Percentiles rank a stretch among this genome's conserved stretches.
Conservation (phyloP, 106 monocot species). For the Allium fistulosum region DNA sequence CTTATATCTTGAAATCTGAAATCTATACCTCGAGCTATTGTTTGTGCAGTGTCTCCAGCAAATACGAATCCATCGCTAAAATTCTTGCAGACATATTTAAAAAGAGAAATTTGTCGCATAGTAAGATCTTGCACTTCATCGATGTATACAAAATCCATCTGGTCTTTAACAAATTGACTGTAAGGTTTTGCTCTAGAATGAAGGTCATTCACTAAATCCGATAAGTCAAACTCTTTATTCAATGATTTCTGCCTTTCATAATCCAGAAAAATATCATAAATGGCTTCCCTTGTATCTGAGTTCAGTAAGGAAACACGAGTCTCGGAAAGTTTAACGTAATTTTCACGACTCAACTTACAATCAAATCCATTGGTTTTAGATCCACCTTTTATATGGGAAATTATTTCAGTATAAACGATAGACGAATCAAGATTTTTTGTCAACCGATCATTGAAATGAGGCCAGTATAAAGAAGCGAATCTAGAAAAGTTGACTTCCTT, state of each 20-base stretch:
- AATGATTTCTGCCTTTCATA: slow-evolving; percentile 42
- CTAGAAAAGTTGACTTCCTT: slow-evolving; percentile 52
- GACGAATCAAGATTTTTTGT: slow-evolving; percentile 52
- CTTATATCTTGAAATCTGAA: slow-evolving; percentile 71
- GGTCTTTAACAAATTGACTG: slow-evolving; percentile 14
- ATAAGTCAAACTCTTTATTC: slow-evolving; percentile 54
- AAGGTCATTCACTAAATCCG: slow-evolving; percentile 59
- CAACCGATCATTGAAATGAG: slow-evolving; percentile 37
- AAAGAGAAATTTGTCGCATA: slow-evolving; percentile 48
- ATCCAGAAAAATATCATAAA: slow-evolving; percentile 59
- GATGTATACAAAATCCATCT: slow-evolving; percentile 60
- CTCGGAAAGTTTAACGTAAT: slow-evolving; percentile 41
- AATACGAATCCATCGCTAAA: slow-evolving; percentile 51
- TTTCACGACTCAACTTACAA: slow-evolving; percentile 18
- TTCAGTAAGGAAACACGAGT: slow-evolving; percentile 28
- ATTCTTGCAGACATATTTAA: slow-evolving; percentile 51
- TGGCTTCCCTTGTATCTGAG: slow-evolving; percentile 14
- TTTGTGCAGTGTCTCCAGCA: slow-evolving; percentile 82
- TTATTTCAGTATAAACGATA: slow-evolving; percentile 56
- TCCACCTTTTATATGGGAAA: slow-evolving; percentile 69
- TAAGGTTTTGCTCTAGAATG: slow-evolving; percentile 18
- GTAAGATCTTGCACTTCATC: slow-evolving; percentile 85
- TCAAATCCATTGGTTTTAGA: neutral
- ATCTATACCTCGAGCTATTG: slow-evolving; percentile 59
- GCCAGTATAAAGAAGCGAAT: slow-evolving; percentile 54